phyloP scores from a whole-genome alignment of 768 basidiomycete genomes.

The Tulasnella sp. region DNA sequence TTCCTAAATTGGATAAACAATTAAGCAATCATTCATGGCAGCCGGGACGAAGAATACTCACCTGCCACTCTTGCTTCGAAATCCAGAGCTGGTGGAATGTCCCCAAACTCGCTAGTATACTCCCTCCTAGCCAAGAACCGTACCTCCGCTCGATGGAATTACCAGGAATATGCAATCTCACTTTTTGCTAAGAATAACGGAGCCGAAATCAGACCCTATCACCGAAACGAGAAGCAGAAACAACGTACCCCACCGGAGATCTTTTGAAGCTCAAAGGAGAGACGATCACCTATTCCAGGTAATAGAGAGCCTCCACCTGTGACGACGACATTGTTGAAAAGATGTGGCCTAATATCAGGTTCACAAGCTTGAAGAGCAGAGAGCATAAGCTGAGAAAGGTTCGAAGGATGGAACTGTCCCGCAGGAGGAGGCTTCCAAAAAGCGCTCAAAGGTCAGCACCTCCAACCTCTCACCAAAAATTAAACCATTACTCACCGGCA shows the following conservation, averaged over 20 bases:
- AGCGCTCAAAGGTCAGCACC: not conserved
- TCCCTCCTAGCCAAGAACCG: slow-evolving; percentile 91
- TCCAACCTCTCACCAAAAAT: not conserved
- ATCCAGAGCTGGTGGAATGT: slow-evolving; percentile 98
- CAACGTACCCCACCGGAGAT: slow-evolving; percentile 64
- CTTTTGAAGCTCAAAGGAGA: slow-evolving; percentile 59
- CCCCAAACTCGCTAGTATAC: slow-evolving; percentile 85
- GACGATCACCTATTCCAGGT: slow-evolving; percentile 71
- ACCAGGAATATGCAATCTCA: slow-evolving; percentile 86
- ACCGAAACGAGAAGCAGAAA: not conserved
- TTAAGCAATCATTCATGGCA: not conserved
- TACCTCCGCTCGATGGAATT: slow-evolving; percentile 82
- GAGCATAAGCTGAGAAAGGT: slow-evolving; percentile 59
- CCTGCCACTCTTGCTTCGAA: slow-evolving; percentile 86
- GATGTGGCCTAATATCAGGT: slow-evolving; percentile 76
- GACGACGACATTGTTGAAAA: slow-evolving; percentile 87
- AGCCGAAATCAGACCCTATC: not conserved
- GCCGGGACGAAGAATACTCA: slow-evolving; percentile 25
- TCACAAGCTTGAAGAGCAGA: slow-evolving; percentile 77
- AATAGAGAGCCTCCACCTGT: slow-evolving; percentile 89
- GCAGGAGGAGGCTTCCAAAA: not conserved
- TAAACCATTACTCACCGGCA: slow-evolving; percentile 18
- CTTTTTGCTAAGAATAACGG: slow-evolving; percentile 33
- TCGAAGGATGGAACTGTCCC: slow-evolving; percentile 21
- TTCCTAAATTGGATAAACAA: slow-evolving; percentile 36